Evolutionary conservation across 371 early-diverging fungal species (phyloP).

Genomic region (Zancudomyces culisetae): DNA sequence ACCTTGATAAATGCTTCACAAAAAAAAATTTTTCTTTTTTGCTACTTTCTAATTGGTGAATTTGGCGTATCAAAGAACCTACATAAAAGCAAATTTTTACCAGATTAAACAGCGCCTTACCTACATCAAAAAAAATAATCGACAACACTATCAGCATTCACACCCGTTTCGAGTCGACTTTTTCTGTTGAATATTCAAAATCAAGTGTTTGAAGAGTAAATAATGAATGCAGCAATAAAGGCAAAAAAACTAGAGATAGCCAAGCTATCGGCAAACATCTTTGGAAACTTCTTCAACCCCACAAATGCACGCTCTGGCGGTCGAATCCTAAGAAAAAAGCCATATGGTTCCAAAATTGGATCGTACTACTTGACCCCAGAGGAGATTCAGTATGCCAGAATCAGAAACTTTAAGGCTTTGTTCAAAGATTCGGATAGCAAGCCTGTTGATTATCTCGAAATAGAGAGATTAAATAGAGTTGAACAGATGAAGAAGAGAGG

Average conservation of each 20-base stretch:
- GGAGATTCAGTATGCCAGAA: conserved; percentile 25
- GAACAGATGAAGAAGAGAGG: conserved; percentile 49
- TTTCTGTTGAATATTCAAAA: no score
- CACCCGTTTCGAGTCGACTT: no score
- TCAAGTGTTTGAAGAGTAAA: no score
- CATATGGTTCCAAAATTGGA: conserved; percentile 41
- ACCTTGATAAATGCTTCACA: no score
- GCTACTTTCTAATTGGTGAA: no score
- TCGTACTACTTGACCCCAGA: conserved; percentile 38
- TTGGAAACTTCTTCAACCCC: conserved; percentile 51
- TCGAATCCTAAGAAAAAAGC: conserved; percentile 43
- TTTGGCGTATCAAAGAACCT: no score
- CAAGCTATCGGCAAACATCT: conserved; percentile 41
- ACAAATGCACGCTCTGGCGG: conserved; percentile 47
- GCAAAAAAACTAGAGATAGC: conserved; percentile 26
- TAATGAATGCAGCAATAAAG: no score
- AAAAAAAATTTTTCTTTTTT: no score
- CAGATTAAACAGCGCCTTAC: no score
- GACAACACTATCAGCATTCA: no score
- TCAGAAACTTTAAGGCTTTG: conserved; percentile 35
- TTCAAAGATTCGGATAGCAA: conserved; percentile 31
- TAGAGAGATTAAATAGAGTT: conserved; percentile 44
- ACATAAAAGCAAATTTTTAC: no score
- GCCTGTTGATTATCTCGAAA: conserved; percentile 39
- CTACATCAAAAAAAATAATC: no score